A percentile compares a stretch with the other conserved stretches of the same genome.
These are phyloP conservation scores for Leccinum incarnatum DNA, from an alignment of 768 basidiomycete species.

Conservation along the genomic window DNA sequence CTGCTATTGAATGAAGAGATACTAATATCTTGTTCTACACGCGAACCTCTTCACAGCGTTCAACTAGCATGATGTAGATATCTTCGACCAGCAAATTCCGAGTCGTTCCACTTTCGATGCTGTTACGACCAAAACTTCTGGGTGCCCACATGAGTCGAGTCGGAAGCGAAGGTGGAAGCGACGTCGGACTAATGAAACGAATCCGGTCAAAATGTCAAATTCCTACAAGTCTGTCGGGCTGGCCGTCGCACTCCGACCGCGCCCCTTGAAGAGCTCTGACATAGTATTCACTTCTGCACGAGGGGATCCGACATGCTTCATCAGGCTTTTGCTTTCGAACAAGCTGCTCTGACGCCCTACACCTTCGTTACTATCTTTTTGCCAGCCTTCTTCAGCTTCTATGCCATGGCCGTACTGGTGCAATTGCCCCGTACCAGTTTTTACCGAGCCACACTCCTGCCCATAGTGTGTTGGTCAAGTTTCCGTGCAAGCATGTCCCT, in stretches of 20 bases:
- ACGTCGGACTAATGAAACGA: too few relatives aligned
- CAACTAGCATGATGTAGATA: not conserved
- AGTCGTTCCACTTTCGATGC: not conserved
- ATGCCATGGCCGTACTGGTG: constrained; percentile 52
- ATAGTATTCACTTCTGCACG: not conserved
- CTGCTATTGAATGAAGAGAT: not conserved
- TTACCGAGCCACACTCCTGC: constrained; percentile 47
- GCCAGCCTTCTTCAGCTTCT: constrained; percentile 45
- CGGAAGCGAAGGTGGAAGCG: too few relatives aligned
- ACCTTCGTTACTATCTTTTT: constrained; percentile 37
- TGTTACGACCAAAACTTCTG: too few relatives aligned
- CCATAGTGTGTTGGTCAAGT: constrained; percentile 43
- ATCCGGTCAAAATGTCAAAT: not conserved
- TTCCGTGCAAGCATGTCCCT: constrained; percentile 37
- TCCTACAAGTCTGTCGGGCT: too few relatives aligned
- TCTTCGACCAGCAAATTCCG: not conserved
- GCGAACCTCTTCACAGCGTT: not conserved
- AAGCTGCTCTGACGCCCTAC: constrained; percentile 20
- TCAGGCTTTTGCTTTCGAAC: constrained; percentile 15
- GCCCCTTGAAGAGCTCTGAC: not conserved
- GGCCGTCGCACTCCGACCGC: not conserved
- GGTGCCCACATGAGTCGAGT: too few relatives aligned
- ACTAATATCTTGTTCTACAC: not conserved
- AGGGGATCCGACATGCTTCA: constrained; percentile 13
- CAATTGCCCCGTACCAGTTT: constrained; percentile 43